These are phyloP conservation scores for Candolleomyces efflorescens DNA, from an alignment of 768 basidiomycete genomes.

Conservation along the genomic window DNA sequence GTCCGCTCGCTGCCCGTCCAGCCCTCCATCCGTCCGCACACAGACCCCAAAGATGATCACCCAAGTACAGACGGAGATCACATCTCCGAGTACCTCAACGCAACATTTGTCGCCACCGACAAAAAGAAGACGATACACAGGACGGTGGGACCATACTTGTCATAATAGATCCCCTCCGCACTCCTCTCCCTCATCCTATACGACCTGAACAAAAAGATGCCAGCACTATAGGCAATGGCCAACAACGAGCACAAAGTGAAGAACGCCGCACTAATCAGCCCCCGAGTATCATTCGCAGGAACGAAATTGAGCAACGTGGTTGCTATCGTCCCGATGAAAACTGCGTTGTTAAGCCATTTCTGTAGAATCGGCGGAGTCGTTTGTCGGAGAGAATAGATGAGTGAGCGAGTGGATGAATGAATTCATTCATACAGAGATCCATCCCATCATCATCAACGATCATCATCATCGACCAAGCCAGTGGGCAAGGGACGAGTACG, in stretches of 20 bases:
- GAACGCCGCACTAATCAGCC: slow-evolving; percentile 80
- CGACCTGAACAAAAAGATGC: slow-evolving; percentile 77
- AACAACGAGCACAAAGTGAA: slow-evolving; percentile 91
- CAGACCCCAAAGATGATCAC: not conserved
- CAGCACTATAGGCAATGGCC: slow-evolving; percentile 82
- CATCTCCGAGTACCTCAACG: slow-evolving; percentile 60
- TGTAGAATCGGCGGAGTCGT: slow-evolving; percentile 23
- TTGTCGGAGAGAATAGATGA: not conserved
- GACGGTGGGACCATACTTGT: slow-evolving; percentile 80
- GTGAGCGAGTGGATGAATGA: not conserved
- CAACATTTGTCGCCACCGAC: slow-evolving; percentile 74
- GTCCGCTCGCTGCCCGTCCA: no score
- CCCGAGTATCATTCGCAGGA: slow-evolving; percentile 62
- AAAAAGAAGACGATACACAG: slow-evolving; percentile 66
- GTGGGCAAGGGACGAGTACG: not conserved
- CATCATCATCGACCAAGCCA: no score
- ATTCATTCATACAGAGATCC: no score
- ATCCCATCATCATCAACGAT: no score
- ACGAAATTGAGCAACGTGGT: slow-evolving; percentile 88
- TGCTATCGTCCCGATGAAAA: slow-evolving; percentile 86
- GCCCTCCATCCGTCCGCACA: not conserved
- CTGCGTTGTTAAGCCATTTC: slow-evolving; percentile 89
- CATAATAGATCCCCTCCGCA: slow-evolving; percentile 83
- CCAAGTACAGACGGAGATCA: slow-evolving; percentile 10
- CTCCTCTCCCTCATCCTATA: slow-evolving; percentile 60